Conservation (phyloP, 768 basidiomycete species). For the Pleurotus citrinopileatus region DNA sequence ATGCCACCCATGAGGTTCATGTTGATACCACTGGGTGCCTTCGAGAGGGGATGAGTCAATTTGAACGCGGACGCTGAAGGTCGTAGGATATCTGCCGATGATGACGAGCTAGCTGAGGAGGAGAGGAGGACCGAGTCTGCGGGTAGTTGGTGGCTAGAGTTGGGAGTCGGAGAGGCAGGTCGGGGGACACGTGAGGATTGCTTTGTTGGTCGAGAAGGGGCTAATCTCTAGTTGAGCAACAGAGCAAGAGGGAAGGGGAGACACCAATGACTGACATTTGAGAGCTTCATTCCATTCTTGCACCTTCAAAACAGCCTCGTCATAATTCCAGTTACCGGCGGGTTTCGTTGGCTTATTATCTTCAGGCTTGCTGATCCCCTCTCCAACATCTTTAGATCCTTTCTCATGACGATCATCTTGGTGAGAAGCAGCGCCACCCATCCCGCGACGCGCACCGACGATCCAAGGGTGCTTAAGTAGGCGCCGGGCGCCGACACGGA, state of each 20-base stretch:
- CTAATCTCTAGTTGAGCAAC: slow-evolving; percentile 29
- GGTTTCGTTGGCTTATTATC: slow-evolving; percentile 34
- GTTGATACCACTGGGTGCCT: slow-evolving; percentile 1
- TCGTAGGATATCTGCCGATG: slow-evolving; percentile 20
- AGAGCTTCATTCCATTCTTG: slow-evolving; percentile 99
- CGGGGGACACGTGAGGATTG: slow-evolving; percentile 47
- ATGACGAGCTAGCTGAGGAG: slow-evolving; percentile 18
- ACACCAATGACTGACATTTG: slow-evolving; percentile 56
- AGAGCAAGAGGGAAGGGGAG: slow-evolving; percentile 10
- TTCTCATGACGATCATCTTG: slow-evolving; percentile 28
- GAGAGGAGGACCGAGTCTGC: slow-evolving; percentile 16
- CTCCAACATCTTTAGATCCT: slow-evolving; percentile 24
- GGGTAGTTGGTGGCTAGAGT: slow-evolving; percentile 16
- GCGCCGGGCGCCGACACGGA: slow-evolving; percentile 93
- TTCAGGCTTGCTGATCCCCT: slow-evolving; percentile 28
- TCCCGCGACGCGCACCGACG: slow-evolving; percentile 77
- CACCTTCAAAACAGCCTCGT: slow-evolving; percentile 91
- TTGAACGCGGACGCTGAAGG: slow-evolving; percentile 30
- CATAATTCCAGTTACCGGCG: slow-evolving; percentile 81
- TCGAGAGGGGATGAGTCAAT: slow-evolving; percentile 21
- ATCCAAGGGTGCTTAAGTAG: slow-evolving; percentile 96
- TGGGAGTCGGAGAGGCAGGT: slow-evolving; percentile 33
- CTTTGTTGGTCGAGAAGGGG: slow-evolving; percentile 74
- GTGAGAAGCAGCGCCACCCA: slow-evolving; percentile 39
- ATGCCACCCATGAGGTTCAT: slow-evolving; percentile 30